Conservation (phyloP, 768 basidiomycete species). For the Serendipita sp. region DNA sequence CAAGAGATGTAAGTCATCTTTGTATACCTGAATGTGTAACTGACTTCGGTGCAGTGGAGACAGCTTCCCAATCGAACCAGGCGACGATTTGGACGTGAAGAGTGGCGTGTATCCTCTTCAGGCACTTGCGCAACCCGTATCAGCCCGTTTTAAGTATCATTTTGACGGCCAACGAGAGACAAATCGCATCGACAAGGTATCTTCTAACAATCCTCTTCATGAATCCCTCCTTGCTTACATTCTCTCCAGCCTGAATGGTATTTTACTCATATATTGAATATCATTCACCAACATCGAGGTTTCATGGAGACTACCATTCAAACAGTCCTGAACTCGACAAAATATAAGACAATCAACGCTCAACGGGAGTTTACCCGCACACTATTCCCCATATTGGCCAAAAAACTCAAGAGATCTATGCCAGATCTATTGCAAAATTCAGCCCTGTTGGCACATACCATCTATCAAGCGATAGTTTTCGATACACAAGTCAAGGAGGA, state of each 20-base stretch:
- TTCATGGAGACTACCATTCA: constrained; percentile 72
- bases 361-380: constrained; percentile 73
- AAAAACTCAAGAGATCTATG: constrained; percentile 59
- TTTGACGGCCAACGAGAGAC: constrained; percentile 79
- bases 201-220: background rate
- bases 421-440: constrained; percentile 62
- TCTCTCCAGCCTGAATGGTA: constrained; percentile 82
- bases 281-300: constrained; percentile 63
- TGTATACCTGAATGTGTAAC: background rate
- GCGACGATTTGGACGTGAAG: constrained; percentile 18
- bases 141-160: constrained; percentile 84
- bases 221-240: background rate
- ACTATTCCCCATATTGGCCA: constrained; percentile 58
- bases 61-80: background rate
- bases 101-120: constrained; percentile 69
- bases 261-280: constrained; percentile 79
- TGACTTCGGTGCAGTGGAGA: background rate
- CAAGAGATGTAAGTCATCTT: constrained; percentile 52
- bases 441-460: constrained; percentile 81
- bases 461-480: constrained; percentile 81
- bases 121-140: constrained; percentile 66
- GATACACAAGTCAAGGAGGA: constrained; percentile 62
- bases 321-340: constrained; percentile 44
- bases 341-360: constrained; percentile 48
- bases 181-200: constrained; percentile 83